A percentile compares a stretch with the other conserved stretches of the same genome.
These are phyloP conservation scores for Ligustrum vulgare DNA, from an alignment of 257 asterid species.

Conservation along the genomic window DNA sequence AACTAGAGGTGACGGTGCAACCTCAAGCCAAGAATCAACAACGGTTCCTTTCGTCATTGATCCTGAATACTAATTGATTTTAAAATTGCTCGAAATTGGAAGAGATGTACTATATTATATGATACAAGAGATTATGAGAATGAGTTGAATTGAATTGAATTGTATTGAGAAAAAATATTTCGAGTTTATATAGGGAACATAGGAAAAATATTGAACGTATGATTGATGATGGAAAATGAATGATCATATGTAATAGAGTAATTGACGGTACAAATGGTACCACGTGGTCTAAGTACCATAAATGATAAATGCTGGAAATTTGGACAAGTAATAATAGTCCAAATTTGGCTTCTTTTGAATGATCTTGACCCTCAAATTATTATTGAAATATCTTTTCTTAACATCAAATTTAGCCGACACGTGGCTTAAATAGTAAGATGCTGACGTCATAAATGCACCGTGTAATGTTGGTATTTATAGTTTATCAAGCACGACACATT, in stretches of 20 bases:
- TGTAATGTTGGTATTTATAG: not conserved
- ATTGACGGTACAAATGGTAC: not conserved
- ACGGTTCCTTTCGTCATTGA: constrained; percentile 13
- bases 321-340: constrained; percentile 6
- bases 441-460: not conserved
- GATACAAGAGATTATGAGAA: not conserved
- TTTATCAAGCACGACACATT: too few relatives aligned
- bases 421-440: not conserved
- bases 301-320: not conserved
- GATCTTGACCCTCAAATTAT: not conserved
- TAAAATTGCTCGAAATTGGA: not conserved
- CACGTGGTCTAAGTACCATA: constrained; percentile 2
- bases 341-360: constrained; percentile 4
- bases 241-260: not conserved
- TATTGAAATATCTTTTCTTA: constrained; percentile 1
- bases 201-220: not conserved
- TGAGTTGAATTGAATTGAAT: not conserved
- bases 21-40: constrained; percentile 31
- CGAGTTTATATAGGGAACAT: not conserved
- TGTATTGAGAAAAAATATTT: not conserved
- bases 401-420: not conserved
- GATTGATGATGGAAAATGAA: not conserved
- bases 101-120: not conserved
- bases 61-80: not conserved
- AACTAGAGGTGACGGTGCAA: constrained; percentile 35